These are phyloP conservation scores for Zalerion maritima DNA, from an alignment of 495 filamentous ascomycete genomes.

Conservation along the genomic window DNA sequence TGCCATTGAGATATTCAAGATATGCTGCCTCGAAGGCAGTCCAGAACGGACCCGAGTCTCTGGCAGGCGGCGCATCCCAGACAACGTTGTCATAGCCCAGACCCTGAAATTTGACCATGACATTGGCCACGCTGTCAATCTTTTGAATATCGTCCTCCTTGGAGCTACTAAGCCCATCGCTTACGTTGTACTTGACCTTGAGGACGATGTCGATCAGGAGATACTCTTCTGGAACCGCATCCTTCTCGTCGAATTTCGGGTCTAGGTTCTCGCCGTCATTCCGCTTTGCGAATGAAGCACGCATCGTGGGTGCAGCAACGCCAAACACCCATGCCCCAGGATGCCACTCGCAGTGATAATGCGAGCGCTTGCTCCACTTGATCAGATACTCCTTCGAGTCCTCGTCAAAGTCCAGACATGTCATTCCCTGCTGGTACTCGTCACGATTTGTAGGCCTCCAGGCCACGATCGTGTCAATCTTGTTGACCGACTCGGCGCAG, in stretches of 20 bases:
- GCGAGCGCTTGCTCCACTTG: constrained; percentile 70
- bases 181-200: constrained; percentile 53
- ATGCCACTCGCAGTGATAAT: constrained; percentile 70
- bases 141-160: constrained; percentile 51
- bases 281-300: constrained; percentile 58
- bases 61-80: constrained; percentile 73
- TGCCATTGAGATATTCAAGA: constrained; percentile 63
- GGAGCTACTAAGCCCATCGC: constrained; percentile 27
- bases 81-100: constrained; percentile 83
- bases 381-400: constrained; percentile 78
- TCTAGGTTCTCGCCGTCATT: constrained; percentile 39
- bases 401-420: constrained; percentile 36
- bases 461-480: constrained; percentile 61
- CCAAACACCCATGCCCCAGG: constrained; percentile 83
- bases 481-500: constrained; percentile 43
- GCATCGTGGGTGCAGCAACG: constrained; percentile 44
- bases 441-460: constrained; percentile 59
- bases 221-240: constrained; percentile 75
- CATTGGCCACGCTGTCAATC: constrained; percentile 52
- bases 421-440: constrained; percentile 29
- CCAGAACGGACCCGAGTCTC: constrained; percentile 53
- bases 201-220: constrained; percentile 80
- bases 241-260: constrained; percentile 55
- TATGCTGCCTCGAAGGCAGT: constrained; percentile 73
- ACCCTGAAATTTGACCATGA: constrained; percentile 86